Base-by-base conservation (phyloP, 768 basidiomycete genomes). In the Amanita phalloides region DNA sequence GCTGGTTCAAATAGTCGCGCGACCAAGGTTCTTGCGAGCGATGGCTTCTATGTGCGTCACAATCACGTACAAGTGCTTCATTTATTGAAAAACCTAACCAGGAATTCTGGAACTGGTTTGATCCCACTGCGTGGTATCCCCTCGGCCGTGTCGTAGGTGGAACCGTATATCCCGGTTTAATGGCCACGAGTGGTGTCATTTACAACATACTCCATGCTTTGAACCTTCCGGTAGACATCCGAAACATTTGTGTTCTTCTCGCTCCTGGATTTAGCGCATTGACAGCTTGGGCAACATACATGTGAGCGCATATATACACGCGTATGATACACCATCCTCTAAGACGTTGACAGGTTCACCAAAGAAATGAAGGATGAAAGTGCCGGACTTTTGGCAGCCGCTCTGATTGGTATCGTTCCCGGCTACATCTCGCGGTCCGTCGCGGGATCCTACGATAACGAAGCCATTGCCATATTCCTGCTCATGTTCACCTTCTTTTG, bases 81-180 rank as follows among this genome's bases (percentile, higher is more conserved):
- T 32, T 48, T n/a, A 56, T 9, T 4, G 45, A 51, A 32, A 58
- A 25, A 21, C 3, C 4, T 48, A 9, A 33, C 11, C 56, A 96
- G 92, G 95, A 89, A 82, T 98, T 99, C 71, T 99, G 96, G 96
- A 99, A 99, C 64, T 99, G 96, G 96, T 99, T 99, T 64, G 96
- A 99, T 68, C 94, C 94, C 20, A 96, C 95, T 3, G 95, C 95
- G 58, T 99, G 96, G 96, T 98, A 99, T 61, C 96, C 96, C 9
- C 82, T 99, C 0, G 96, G 96, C 42, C 91, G 96, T 61, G 93
- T 96, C 46, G 96, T 98, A 41, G 96, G 96, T 48, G 95, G 95
- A 47, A 99, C 96, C 11, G 89, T 99, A 60, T 99, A 97, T 64
- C 96, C 96, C 14, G 96, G 96, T 55, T 72, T 98, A 36, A 99